These are phyloP conservation scores for Ceratonia siliqua DNA, from an alignment of 306 rosid species.

Conservation along the genomic window DNA sequence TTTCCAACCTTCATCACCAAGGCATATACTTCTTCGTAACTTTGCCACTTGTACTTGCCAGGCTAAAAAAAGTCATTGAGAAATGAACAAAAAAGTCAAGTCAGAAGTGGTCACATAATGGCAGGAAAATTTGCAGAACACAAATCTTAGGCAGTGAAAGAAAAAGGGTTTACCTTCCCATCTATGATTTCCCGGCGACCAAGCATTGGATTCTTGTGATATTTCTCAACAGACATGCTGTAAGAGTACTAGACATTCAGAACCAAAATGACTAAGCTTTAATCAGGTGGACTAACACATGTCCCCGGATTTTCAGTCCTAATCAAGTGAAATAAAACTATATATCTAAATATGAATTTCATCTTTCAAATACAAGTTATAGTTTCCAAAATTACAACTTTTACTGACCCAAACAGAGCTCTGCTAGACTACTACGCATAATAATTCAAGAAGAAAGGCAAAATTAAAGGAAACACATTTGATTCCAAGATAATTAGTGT, in stretches of 20 bases:
- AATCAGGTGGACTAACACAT: background rate
- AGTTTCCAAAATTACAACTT: background rate
- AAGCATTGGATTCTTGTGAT: conserved; percentile 75
- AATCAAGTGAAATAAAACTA: conserved; percentile 19
- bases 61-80: conserved; percentile 47
- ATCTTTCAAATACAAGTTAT: background rate
- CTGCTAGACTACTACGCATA: background rate
- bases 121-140: conserved; percentile 9
- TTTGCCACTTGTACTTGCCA: conserved; percentile 78
- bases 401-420: background rate
- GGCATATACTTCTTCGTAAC: conserved; percentile 74
- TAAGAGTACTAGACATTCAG: conserved; percentile 19
- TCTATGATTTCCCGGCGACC: conserved; percentile 68
- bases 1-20: conserved; percentile 78
- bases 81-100: conserved; percentile 15
- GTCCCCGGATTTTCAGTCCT: background rate
- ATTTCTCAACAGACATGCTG: conserved; percentile 82
- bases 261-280: conserved; percentile 10
- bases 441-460: background rate
- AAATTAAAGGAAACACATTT: background rate
- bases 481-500: background rate
- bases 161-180: conserved; percentile 65
- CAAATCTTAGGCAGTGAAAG: background rate
- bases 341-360: background rate
- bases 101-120: background rate